phyloP scores from a whole-genome alignment of 75 land plant genomes.

The Azolla pinnata region DNA sequence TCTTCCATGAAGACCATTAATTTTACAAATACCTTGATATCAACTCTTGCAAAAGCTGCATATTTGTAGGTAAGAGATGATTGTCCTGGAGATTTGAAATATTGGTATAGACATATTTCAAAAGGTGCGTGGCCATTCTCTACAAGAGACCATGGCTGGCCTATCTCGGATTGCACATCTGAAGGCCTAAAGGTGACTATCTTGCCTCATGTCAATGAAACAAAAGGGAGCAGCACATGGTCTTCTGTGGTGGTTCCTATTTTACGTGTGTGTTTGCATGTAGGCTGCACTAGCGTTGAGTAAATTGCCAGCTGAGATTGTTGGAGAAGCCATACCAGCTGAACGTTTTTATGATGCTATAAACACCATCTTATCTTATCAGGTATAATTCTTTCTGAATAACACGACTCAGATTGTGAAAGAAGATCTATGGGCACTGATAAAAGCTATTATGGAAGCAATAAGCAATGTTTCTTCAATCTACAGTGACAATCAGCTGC shows the following conservation, averaged over 20 bases:
- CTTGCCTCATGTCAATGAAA: background rate
- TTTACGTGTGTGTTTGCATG: too few species aligned
- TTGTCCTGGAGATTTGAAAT: slow-evolving; percentile 56
- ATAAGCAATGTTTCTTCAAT: too few species aligned
- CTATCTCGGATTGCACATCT: slow-evolving; percentile 73
- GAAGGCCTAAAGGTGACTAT: slow-evolving; percentile 73
- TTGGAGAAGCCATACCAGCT: slow-evolving; percentile 56
- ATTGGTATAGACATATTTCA: slow-evolving; percentile 83
- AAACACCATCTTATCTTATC: slow-evolving; percentile 76
- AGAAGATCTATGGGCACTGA: too few species aligned
- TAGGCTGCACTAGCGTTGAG: slow-evolving; percentile 51
- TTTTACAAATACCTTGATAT: background rate
- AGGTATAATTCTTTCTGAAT: too few species aligned
- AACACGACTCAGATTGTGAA: too few species aligned
- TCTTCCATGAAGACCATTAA: too few species aligned
- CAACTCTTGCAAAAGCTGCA: background rate
- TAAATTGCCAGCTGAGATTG: slow-evolving; percentile 44
- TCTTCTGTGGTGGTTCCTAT: too few species aligned
- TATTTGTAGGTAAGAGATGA: slow-evolving; percentile 57
- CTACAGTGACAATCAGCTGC: too few species aligned
- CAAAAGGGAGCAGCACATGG: too few species aligned
- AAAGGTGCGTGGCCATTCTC: slow-evolving; percentile 97
- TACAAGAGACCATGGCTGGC: slow-evolving; percentile 90
- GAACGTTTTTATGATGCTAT: slow-evolving; percentile 73
- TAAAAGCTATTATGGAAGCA: too few species aligned